Evolutionary conservation across 2,329 filamentous ascomycete species (phyloP).

Genomic region (Apiospora hydei): DNA sequence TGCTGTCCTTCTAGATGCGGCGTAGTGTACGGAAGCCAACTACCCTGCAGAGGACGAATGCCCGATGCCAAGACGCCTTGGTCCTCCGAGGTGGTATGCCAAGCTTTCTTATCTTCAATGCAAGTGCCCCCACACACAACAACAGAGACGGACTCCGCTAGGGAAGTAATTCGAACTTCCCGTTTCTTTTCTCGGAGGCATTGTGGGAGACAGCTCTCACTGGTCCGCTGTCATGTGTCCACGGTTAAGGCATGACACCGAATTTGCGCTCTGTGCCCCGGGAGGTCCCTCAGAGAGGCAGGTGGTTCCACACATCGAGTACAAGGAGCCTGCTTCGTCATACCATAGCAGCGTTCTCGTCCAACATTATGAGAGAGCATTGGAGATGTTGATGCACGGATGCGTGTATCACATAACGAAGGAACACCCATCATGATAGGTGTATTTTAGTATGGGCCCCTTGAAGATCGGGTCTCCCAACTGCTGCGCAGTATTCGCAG

Average conservation of each 20-base stretch:
- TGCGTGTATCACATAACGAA: not conserved
- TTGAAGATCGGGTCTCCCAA: not conserved
- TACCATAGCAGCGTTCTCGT: not conserved
- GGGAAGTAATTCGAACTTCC: not conserved
- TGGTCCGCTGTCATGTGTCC: not conserved
- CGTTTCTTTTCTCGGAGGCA: not conserved
- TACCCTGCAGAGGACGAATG: slow-evolving; percentile 23
- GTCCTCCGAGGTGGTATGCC: slow-evolving; percentile 4
- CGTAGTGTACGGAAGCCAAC: slow-evolving; percentile 19
- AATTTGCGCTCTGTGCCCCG: not conserved
- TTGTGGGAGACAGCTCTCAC: not conserved
- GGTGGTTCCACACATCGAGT: not conserved
- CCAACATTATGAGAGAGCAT: not conserved
- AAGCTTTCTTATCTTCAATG: slow-evolving; percentile 22
- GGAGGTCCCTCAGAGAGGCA: not conserved
- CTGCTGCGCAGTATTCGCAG: not conserved
- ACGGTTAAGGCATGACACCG: not conserved
- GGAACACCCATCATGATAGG: not conserved
- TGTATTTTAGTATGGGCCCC: not conserved
- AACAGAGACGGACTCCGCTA: not conserved
- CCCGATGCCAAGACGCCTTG: slow-evolving; percentile 22
- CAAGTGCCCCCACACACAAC: not conserved
- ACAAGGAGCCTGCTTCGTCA: not conserved
- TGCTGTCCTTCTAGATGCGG: slow-evolving; percentile 25
- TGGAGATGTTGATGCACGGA: not conserved